Evolutionary conservation across 164 flowering plant species (phyloP), one percentile per base, ranked within the genome.

Genomic region (Houttuynia cordata): DNA sequence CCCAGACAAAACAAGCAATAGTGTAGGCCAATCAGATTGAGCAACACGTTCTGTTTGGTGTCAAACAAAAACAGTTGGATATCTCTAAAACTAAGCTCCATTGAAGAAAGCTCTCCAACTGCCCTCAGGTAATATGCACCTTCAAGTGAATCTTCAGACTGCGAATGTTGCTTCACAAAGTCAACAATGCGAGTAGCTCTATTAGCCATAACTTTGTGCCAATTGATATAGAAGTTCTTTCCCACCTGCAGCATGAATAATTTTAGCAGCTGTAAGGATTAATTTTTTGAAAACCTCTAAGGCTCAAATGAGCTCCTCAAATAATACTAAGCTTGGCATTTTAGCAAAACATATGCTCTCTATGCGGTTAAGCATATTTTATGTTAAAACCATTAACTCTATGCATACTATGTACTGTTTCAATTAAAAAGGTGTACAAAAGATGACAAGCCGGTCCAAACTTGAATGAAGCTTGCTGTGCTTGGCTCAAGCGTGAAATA

Each of bases 11-110:
- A 58, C 25, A 83, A 62, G 80, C 81, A 84, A 69, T 86, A 91
- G 68, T 80, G 88, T 66, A 91, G 60, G 66, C 91, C 94, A 52
- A 85, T 72, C 76, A 88, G 72, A 72, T 88, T 91, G 45, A 79
- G 77, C 57, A 91, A 69, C 60, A 73, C 87, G 67, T 59, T 79
- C 30, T 79, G 73, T 45, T 79, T 73, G 24, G 82, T 80, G 23
- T 75, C 64, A 57, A 87, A 80, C 1, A 91, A 70, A 64, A 83
- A 82, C 77, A 83, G 70, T 40, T 79, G 79, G 4, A 86, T 79
- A 75, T 91, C 97, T 67, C 67, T 65, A 57, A 84, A 83, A 19
- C 82, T 81, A 45, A 86, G 62, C 56, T 76, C 69, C 80, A 73
- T 70, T 0, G 68, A 56, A 20, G 59, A 42, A 65, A 86, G 58